Conservation (phyloP, 345 rosid genomes). For the Eucalyptus polybractea region DNA sequence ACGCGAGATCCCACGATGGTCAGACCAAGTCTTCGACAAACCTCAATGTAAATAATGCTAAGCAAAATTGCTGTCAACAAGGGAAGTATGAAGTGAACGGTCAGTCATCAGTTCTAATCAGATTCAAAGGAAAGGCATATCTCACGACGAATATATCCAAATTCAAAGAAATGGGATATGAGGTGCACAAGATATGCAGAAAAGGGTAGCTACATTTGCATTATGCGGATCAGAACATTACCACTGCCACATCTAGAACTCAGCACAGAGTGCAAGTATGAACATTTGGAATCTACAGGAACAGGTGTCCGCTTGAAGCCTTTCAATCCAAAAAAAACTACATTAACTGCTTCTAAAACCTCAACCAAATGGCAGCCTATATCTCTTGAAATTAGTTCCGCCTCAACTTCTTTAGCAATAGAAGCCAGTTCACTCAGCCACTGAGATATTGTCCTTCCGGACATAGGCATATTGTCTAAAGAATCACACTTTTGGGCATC, state of each 20-base stretch:
- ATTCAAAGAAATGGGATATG: not conserved
- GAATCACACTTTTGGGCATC: conserved; percentile 27
- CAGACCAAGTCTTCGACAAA: conserved; percentile 63
- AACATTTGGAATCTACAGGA: conserved; percentile 51
- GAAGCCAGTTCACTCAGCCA: conserved; percentile 62
- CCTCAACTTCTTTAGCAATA: conserved; percentile 75
- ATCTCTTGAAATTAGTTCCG: conserved; percentile 65
- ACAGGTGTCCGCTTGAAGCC: conserved; percentile 71
- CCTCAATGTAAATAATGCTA: conserved; percentile 89
- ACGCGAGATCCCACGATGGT: conserved; percentile 89
- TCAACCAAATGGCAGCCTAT: conserved; percentile 72
- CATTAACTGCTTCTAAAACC: conserved; percentile 75
- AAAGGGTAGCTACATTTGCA: not conserved
- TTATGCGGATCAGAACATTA: conserved; percentile 11
- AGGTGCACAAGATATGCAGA: not conserved
- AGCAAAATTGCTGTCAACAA: conserved; percentile 67
- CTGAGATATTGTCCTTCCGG: conserved; percentile 44
- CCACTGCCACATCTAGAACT: conserved; percentile 72
- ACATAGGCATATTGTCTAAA: conserved; percentile 47
- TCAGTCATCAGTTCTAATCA: not conserved
- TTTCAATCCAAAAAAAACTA: conserved; percentile 65
- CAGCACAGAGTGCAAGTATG: conserved; percentile 71
- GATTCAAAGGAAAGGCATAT: not conserved
- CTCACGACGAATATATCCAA: not conserved
- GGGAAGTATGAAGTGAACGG: not conserved